Evolutionary conservation across 768 basidiomycete genomes (phyloP), one percentile per base, ranked within the genome.

Genomic region (Tylopilus rubrobrunneus): DNA sequence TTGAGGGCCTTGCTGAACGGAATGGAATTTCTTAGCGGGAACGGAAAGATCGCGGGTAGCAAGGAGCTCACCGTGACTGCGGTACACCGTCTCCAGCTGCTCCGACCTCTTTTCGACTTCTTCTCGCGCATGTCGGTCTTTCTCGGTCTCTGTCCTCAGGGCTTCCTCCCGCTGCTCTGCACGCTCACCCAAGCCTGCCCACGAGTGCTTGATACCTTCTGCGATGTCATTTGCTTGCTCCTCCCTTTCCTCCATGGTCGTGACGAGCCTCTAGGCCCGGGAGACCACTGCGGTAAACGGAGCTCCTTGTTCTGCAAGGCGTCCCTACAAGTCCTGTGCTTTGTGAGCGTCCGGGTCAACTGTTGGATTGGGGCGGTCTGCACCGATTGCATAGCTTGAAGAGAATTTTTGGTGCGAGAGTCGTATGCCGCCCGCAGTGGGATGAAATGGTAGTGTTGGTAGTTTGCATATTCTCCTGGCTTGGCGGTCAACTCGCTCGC

Each of bases 181-280:
- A 61, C 81, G 81, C 41, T 86, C 84, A 8, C 85, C 83, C 11
- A 93, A 79, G 19, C 76, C 76, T 27, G 86, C 86, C 83, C 90
- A 88, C 59, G 96, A 92, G 27, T 74, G 77, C 70, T 97, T 93
- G 51, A 98, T 83, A 37, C 77, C 77, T 27, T 92, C 86, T 0
- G 97, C 85, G 49, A 92, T 83, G 19, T 81, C 78, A 73, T 91
- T 89, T 23, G 90, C 83, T 57, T 94, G 88, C 49, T 85, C 83
- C 67, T 94, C 92, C 36, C 94, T 80, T 52, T 87, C 87, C 67
- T 98, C 92, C 77, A 97, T 85, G 76, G 94, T 82, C 7, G 79
- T 73, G 10, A 94, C 86, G 15, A 97, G 76, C 31, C 92, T 79
- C 53, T 82, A 80, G 59, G 94, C 71, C 12, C 84, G 82, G 40